A percentile compares a stretch with the other conserved stretches of the same genome.
Conservation (phyloP, 352 stramenopile species). For the Globisporangium abappressorium region DNA sequence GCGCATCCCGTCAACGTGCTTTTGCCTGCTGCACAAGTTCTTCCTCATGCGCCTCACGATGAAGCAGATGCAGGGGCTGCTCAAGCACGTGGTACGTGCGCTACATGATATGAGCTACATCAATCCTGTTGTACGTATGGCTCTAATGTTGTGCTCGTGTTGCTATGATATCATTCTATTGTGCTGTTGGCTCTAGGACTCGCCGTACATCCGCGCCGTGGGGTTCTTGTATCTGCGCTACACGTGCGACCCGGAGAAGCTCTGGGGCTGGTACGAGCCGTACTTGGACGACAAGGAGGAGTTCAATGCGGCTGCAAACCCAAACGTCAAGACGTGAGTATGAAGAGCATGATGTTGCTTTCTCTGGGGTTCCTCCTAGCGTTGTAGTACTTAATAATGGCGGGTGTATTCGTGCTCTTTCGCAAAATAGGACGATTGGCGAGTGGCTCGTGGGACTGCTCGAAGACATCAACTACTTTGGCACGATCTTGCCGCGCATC, state of each 20-base stretch:
- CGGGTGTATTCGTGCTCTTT: slow-evolving; percentile 2
- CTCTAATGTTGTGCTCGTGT: not conserved
- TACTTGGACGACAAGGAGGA: slow-evolving; percentile 95
- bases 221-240: slow-evolving; percentile 98
- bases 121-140: not conserved
- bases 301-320: slow-evolving; percentile 85
- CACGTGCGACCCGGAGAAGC: slow-evolving; percentile 88
- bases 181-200: slow-evolving; percentile 65
- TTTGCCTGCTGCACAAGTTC: slow-evolving; percentile 97
- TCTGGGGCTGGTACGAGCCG: slow-evolving; percentile 95
- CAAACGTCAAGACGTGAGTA: slow-evolving; percentile 71
- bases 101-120: not conserved
- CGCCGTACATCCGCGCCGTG: slow-evolving; percentile 94
- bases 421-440: slow-evolving; percentile 85
- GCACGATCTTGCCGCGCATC: slow-evolving; percentile 95
- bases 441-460: slow-evolving; percentile 90
- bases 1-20: slow-evolving; percentile 92
- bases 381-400: not conserved
- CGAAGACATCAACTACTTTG: slow-evolving; percentile 95
- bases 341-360: not conserved
- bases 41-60: slow-evolving; percentile 95
- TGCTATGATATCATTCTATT: not conserved
- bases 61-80: slow-evolving; percentile 95
- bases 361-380: not conserved
- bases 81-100: slow-evolving; percentile 79